These are phyloP conservation scores for Trichoderma sp. DNA, from an alignment of 2,329 filamentous ascomycete species.

Conservation along the genomic window DNA sequence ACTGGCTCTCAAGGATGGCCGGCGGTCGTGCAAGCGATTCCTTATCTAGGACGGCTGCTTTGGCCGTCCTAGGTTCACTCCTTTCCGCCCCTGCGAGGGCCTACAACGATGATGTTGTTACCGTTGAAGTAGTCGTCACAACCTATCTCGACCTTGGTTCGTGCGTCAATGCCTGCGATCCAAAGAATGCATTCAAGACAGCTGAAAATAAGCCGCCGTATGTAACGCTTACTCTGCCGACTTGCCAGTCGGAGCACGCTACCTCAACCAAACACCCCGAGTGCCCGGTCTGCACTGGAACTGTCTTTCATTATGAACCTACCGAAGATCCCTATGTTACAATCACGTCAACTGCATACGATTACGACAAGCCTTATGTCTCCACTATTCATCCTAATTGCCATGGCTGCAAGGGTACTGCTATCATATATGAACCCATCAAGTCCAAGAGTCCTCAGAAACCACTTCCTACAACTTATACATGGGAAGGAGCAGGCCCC, in stretches of 20 bases:
- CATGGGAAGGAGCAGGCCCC: conserved; percentile 18
- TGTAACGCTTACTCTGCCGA: conserved; percentile 27
- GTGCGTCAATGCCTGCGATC: conserved; percentile 21
- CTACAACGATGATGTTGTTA: conserved; percentile 14
- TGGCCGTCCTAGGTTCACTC: conserved; percentile 21
- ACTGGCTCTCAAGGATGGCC: conserved; percentile 8
- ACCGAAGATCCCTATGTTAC: conserved; percentile 28
- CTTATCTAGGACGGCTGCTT: conserved; percentile 19
- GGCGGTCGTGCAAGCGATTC: conserved; percentile 8
- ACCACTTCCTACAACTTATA: conserved; percentile 11
- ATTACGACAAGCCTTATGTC: conserved; percentile 23
- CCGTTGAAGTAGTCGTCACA: conserved; percentile 24
- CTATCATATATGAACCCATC: conserved; percentile 29
- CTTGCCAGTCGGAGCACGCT: conserved; percentile 22
- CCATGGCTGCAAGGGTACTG: conserved; percentile 26
- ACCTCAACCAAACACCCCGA: conserved; percentile 25
- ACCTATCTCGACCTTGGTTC: conserved; percentile 22
- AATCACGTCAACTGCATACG: conserved; percentile 23
- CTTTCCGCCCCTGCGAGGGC: conserved; percentile 20
- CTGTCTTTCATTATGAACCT: conserved; percentile 29
- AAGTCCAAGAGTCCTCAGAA: neutral
- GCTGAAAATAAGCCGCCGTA: conserved; percentile 8
- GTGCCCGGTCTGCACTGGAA: conserved; percentile 27
- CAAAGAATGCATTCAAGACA: neutral
- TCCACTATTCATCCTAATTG: conserved; percentile 26